Base-by-base conservation (phyloP, 768 basidiomycete genomes). In the Mycena albidolilacea region DNA sequence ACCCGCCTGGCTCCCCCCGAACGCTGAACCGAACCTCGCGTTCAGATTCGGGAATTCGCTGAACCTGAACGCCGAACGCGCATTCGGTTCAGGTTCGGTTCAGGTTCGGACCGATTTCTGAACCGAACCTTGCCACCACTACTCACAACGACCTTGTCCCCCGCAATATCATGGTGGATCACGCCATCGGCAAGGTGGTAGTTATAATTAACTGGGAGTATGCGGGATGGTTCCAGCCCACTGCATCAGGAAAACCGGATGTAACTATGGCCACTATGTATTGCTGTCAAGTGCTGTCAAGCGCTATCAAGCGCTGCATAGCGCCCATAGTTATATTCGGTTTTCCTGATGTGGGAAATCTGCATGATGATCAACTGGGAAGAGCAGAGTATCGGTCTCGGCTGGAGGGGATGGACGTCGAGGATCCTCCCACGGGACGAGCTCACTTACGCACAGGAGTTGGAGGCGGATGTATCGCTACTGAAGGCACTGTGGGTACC, bases 121-220 rank as follows among this genome's bases (percentile, higher is more conserved):
- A 23, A 23, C 23, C 23, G 23, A 23, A 23, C 23, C 23, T 23
- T 23, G 23, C 23, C 23, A 23, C 23, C 23, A 23, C 23, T 23
- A 23, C 30, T 30, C n/a, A n/a, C n/a, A n/a, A n/a, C n/a, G 48
- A 50, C 48, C 17, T 50, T n/a, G 48, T n/a, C 48, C 48, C 48
- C 48, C 48, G 48, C 48, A 50, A 50, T 50, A 50, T 50, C 48
- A 50, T 50, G 19, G 19, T 50, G 48, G 48, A 50, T 50, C 48
- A 19, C 48, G 17, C 48, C 48, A 50, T n/a, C 19, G 17, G 19
- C 48, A 50, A 50, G 19, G 19, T 50, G 19, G 14, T n/a, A 2
- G 48, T 19, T 50, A 50, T 50, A n/a, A 50, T 50, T 50, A 19
- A 50, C 19, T 50, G 48, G 48, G 48, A 50, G 19, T 50, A 7